Evolutionary conservation across 768 basidiomycete species (phyloP).

Genomic region (Tylopilus subfusipes): DNA sequence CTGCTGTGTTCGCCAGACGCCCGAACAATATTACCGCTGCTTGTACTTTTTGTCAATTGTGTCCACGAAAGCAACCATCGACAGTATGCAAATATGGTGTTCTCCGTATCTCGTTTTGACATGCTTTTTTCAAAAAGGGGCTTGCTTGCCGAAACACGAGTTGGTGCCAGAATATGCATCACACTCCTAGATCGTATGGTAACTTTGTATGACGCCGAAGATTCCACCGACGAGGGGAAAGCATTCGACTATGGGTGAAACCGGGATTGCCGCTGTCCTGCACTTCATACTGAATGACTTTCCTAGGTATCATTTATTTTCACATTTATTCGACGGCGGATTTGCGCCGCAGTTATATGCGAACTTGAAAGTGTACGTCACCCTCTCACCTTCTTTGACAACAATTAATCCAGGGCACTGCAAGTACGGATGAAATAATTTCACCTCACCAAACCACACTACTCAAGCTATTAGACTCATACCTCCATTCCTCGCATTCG

Average conservation of each 20-base stretch:
- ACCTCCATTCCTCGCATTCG: conserved; percentile 56
- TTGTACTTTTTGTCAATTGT: conserved; percentile 74
- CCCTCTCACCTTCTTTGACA: background rate
- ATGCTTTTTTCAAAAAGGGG: conserved; percentile 31
- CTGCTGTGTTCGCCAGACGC: conserved; percentile 63
- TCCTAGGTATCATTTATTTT: conserved; percentile 61
- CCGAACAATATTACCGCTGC: conserved; percentile 54
- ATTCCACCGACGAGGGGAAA: conserved; percentile 58
- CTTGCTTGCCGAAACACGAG: conserved; percentile 48
- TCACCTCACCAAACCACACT: conserved; percentile 85
- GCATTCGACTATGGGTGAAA: conserved; percentile 76
- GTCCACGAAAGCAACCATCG: conserved; percentile 53
- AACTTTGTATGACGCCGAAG: conserved; percentile 63
- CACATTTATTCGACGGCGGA: conserved; percentile 57
- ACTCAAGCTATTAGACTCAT: conserved; percentile 83
- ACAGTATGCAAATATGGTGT: conserved; percentile 43
- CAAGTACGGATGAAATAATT: conserved; percentile 65
- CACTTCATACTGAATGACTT: conserved; percentile 12
- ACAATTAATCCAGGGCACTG: conserved; percentile 14
- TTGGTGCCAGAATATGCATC: conserved; percentile 65
- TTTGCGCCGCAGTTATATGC: conserved; percentile 58
- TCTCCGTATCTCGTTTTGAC: conserved; percentile 8
- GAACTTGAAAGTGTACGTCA: conserved; percentile 56
- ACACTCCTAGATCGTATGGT: conserved; percentile 69
- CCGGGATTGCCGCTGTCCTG: background rate